Percentiles rank a stretch among this genome's conserved stretches.
phyloP scores from a whole-genome alignment of 2,329 filamentous ascomycete species.

The Colletotrichum somersetense region DNA sequence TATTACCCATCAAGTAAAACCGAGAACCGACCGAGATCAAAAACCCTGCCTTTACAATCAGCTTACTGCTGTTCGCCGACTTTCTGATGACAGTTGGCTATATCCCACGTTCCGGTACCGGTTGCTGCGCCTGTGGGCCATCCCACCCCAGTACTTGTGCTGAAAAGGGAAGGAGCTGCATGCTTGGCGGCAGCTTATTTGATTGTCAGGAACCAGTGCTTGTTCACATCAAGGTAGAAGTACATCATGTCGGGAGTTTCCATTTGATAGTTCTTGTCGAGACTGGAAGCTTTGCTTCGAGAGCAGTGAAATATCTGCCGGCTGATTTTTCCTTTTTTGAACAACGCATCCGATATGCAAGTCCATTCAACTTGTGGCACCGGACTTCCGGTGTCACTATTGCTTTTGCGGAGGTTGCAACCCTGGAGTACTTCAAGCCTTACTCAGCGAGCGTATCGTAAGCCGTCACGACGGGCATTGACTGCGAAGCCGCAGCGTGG shows the following conservation, averaged over 20 bases:
- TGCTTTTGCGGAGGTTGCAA: conserved; percentile 74
- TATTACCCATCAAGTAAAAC: background rate
- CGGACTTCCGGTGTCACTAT: too few relatives aligned
- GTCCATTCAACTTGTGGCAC: background rate
- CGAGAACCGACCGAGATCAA: background rate
- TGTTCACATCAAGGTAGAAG: too few relatives aligned
- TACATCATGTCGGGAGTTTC: background rate
- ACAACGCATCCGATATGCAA: background rate
- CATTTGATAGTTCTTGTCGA: background rate
- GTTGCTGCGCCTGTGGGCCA: background rate
- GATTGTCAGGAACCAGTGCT: background rate
- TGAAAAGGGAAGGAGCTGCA: background rate
- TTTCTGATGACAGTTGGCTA: background rate
- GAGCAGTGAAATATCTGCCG: background rate
- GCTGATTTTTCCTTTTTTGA: background rate
- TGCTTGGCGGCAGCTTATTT: background rate
- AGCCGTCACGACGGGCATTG: conserved; percentile 85
- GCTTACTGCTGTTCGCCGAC: background rate
- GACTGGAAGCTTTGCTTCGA: background rate
- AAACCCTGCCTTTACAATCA: background rate
- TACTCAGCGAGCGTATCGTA: conserved; percentile 85
- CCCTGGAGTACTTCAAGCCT: conserved; percentile 79
- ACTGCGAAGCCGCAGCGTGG: conserved; percentile 75
- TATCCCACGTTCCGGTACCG: background rate
- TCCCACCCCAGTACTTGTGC: background rate